Conservation (phyloP, 2,329 filamentous ascomycete genomes). For the Fusarium graminum region DNA sequence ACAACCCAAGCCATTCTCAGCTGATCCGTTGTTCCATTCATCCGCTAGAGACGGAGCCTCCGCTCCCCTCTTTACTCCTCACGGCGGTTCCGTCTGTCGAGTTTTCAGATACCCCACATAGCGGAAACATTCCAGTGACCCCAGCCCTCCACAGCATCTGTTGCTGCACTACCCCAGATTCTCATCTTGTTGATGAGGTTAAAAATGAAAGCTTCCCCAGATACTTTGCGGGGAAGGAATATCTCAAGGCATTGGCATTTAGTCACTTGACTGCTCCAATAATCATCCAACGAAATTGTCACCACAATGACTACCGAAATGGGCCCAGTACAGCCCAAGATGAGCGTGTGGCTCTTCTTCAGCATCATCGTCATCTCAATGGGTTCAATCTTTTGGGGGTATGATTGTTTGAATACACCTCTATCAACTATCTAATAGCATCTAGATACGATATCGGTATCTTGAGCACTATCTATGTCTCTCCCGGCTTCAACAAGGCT, state of each 20-base stretch:
- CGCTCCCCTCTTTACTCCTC: neutral
- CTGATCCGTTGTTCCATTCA: neutral
- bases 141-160: constrained; percentile 1
- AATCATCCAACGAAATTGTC: neutral
- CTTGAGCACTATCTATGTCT: constrained; percentile 25
- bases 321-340: constrained; percentile 17
- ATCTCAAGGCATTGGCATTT: neutral
- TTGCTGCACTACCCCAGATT: constrained; percentile 22
- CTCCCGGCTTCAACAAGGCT: constrained; percentile 23
- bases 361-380: constrained; percentile 25
- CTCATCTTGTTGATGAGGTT: constrained; percentile 3
- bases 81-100: constrained; percentile 16
- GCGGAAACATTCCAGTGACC: constrained; percentile 21
- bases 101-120: neutral
- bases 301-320: constrained; percentile 23
- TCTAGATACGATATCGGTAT: constrained; percentile 24
- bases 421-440: neutral
- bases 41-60: constrained; percentile 9
- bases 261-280: neutral
- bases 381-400: constrained; percentile 31
- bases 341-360: constrained; percentile 26
- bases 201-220: constrained; percentile 27
- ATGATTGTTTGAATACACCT: fast-evolving
- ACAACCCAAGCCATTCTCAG: neutral
- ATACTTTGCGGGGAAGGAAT: constrained; percentile 9